Evolutionary conservation across 1,284 basidiomycete genomes (phyloP), one percentile per base, ranked within the genome.

Genomic region (Cerioporus squamosus): DNA sequence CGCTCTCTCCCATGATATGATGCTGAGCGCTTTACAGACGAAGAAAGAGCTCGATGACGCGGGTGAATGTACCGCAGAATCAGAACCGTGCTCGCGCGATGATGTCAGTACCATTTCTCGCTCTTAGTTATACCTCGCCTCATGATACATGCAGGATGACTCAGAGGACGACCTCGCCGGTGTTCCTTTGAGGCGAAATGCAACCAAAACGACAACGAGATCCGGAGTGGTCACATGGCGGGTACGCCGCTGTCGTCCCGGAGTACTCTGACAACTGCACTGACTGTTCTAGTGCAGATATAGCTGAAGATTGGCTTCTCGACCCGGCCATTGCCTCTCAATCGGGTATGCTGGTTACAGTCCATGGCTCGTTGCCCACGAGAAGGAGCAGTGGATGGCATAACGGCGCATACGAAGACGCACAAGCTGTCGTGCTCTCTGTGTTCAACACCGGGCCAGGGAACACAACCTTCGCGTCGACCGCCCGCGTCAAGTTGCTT

Each of bases 371-470:
- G 9, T n/a, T n/a, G 5, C 20, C 39, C 6, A 54, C 38, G 3
- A 44, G 12, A 9, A 17, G 36, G 18, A 47, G 46, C 24, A 15
- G n/a, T 9, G 60, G 63, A n/a, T 68, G 67, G 65, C 56, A 60
- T 44, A 55, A 62, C 36, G 67, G 67, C 15, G 56, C 60, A 8
- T 61, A 62, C 36, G 67, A 68, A 33, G 62, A 61, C n/a, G 53
- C 59, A 2, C 54, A 50, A 14, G 67, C 60, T 0, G 50, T 64
- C 4, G 57, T 68, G 18, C 53, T 65, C 9, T 65, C 62, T 6
- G 61, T 65, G 3, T 59, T 63, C 57, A 63, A 64, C 36, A 59
- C 65, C 5, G 60, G 62, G 12, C 44, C 51, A 2, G 52, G 51
- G 6, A 59, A 62, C 52, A 33, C 20, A 2, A 22, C 14, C 5